These are phyloP conservation scores for Filobasidium floriforme DNA, from an alignment of 768 basidiomycete species.

Conservation along the genomic window DNA sequence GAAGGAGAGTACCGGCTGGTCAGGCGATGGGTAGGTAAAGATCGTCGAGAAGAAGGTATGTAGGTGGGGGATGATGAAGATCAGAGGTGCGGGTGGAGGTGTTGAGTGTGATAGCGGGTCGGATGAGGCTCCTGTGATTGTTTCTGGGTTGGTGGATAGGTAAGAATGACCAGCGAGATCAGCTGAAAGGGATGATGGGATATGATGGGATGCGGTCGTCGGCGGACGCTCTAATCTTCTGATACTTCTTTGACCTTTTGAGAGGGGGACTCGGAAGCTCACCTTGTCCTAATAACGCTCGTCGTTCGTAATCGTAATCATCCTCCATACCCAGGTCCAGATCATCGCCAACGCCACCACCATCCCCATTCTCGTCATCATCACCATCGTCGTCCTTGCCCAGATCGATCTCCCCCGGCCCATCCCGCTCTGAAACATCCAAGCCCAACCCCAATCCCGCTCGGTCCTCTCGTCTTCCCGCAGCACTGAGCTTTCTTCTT, in stretches of 20 bases:
- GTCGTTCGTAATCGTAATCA: not conserved
- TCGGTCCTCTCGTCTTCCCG: not conserved
- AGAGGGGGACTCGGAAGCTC: not conserved
- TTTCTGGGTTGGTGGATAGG: not conserved
- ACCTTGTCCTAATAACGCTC: not conserved
- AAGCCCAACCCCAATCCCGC: not conserved
- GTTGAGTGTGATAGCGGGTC: not conserved
- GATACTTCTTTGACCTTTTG: too few relatives aligned
- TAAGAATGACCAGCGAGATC: not conserved
- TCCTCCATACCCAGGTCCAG: not conserved
- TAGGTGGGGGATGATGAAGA: constrained; percentile 5
- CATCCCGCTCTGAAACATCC: not conserved
- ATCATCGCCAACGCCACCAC: not conserved
- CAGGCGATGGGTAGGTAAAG: constrained; percentile 2
- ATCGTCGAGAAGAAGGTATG: not conserved
- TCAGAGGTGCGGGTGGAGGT: not conserved
- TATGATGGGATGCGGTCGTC: not conserved
- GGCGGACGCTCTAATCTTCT: not conserved
- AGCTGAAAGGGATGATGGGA: not conserved
- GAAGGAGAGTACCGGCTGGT: not conserved
- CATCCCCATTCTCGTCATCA: too few relatives aligned
- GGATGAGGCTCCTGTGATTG: not conserved
- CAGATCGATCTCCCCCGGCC: not conserved
- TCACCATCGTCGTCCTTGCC: not conserved
- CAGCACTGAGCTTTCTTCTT: not conserved